A percentile compares a stretch with the other conserved stretches of the same genome.
These are phyloP conservation scores for Hypoxylon sp. DNA, from an alignment of 2,329 filamentous ascomycete genomes.

Conservation along the genomic window DNA sequence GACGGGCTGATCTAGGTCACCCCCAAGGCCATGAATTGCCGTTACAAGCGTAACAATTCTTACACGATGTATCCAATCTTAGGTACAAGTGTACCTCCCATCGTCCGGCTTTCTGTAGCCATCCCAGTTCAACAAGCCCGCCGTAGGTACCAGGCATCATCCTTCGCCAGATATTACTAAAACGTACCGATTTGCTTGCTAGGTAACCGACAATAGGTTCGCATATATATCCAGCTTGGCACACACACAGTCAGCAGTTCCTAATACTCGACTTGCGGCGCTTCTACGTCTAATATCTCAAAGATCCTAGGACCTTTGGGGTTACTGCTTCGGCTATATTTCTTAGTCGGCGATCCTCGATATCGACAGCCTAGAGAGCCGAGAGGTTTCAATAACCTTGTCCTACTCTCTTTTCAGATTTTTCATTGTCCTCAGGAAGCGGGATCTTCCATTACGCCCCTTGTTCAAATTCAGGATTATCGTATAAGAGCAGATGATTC, in stretches of 20 bases:
- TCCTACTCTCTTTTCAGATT: conserved; percentile 22
- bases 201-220: conserved; percentile 36
- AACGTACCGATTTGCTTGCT: conserved; percentile 30
- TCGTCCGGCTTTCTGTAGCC: conserved; percentile 11
- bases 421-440: conserved; percentile 8
- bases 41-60: conserved; percentile 36
- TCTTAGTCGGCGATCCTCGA: conserved; percentile 15
- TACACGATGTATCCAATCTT: conserved; percentile 27
- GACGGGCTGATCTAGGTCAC: conserved; percentile 15
- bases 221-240: conserved; percentile 40
- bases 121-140: conserved; percentile 23
- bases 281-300: conserved; percentile 24
- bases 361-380: conserved; percentile 17
- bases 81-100: conserved; percentile 41
- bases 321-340: conserved; percentile 24
- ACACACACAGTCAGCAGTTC: conserved; percentile 33
- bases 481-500: conserved; percentile 32
- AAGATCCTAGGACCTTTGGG: background rate
- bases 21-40: conserved; percentile 23
- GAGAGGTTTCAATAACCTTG: conserved; percentile 44
- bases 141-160: conserved; percentile 33
- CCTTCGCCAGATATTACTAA: conserved; percentile 19
- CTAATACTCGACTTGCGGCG: conserved; percentile 38
- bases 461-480: conserved; percentile 14
- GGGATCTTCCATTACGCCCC: conserved; percentile 12